phyloP scores from a whole-genome alignment of 257 asterid genomes.

The Gynochthodes officinalis region DNA sequence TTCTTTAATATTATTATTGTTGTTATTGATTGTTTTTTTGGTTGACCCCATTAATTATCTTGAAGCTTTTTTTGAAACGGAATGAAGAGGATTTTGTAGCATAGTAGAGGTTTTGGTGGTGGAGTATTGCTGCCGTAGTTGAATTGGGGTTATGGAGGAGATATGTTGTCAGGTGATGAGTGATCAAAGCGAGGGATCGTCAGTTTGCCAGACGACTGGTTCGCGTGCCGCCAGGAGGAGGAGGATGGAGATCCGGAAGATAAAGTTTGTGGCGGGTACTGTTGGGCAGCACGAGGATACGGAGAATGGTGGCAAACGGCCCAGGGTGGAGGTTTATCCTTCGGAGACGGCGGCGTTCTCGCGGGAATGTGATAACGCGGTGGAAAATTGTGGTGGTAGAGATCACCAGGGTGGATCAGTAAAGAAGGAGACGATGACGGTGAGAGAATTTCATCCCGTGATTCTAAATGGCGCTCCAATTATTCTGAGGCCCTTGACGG shows the following conservation, averaged over 20 bases:
- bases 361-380: conserved; percentile 25
- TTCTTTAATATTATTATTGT: background rate
- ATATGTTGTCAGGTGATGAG: conserved; percentile 46
- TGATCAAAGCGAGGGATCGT: conserved; percentile 31
- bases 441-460: conserved; percentile 7
- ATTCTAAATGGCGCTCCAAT: background rate
- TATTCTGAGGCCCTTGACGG: conserved; percentile 18
- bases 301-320: conserved; percentile 31
- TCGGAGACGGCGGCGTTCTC: conserved; percentile 2
- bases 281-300: background rate
- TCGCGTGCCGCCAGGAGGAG: conserved; percentile 48
- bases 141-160: conserved; percentile 48
- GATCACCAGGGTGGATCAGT: background rate
- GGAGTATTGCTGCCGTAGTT: too few relatives aligned
- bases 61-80: background rate
- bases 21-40: background rate
- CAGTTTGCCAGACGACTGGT: conserved; percentile 24
- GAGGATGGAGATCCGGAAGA: conserved; percentile 50
- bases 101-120: background rate
- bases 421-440: background rate
- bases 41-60: too few relatives aligned
- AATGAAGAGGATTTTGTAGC: background rate
- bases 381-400: conserved; percentile 16
- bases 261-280: conserved; percentile 25
- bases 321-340: conserved; percentile 26